phyloP scores from a whole-genome alignment of 176 grass and related monocot genomes.

The Neostapfia colusana region DNA sequence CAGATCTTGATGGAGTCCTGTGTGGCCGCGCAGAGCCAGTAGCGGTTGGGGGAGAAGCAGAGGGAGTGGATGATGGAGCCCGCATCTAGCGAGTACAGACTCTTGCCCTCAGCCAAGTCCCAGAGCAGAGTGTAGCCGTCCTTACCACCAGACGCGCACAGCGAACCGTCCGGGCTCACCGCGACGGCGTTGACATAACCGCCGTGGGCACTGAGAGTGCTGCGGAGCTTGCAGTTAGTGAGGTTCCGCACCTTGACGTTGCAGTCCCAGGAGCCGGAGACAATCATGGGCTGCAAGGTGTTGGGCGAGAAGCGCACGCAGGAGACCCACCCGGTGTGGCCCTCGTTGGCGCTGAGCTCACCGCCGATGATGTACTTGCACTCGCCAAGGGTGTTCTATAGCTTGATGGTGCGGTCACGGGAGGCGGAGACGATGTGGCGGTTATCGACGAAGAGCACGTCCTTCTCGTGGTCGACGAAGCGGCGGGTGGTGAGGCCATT shows the following conservation, averaged over 20 bases:
- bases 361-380: slow-evolving; percentile 94
- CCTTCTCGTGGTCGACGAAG: slow-evolving; percentile 82
- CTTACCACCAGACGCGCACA: slow-evolving; percentile 89
- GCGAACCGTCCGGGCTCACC: slow-evolving; percentile 85
- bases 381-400: slow-evolving; percentile 96
- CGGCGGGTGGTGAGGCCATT: slow-evolving; percentile 70
- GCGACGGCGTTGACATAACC: slow-evolving; percentile 86
- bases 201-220: slow-evolving; percentile 59
- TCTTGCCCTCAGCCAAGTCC: slow-evolving; percentile 89
- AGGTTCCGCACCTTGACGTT: slow-evolving; percentile 95
- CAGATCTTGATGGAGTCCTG: slow-evolving; percentile 92
- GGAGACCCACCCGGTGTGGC: slow-evolving; percentile 74
- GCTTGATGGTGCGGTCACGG: slow-evolving; percentile 86
- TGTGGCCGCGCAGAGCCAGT: slow-evolving; percentile 90
- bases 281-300: slow-evolving; percentile 48
- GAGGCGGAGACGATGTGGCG: slow-evolving; percentile 91
- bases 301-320: slow-evolving; percentile 88
- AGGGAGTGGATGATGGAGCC: slow-evolving; percentile 75
- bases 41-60: slow-evolving; percentile 93
- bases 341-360: slow-evolving; percentile 56
- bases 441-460: slow-evolving; percentile 94
- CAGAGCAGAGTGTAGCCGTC: slow-evolving; percentile 71
- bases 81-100: slow-evolving; percentile 71
- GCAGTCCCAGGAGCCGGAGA: slow-evolving; percentile 89
- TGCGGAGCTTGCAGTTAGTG: slow-evolving; percentile 81